Conservation (phyloP, 2,329 filamentous ascomycete genomes). For the Phialocephala sp. region DNA sequence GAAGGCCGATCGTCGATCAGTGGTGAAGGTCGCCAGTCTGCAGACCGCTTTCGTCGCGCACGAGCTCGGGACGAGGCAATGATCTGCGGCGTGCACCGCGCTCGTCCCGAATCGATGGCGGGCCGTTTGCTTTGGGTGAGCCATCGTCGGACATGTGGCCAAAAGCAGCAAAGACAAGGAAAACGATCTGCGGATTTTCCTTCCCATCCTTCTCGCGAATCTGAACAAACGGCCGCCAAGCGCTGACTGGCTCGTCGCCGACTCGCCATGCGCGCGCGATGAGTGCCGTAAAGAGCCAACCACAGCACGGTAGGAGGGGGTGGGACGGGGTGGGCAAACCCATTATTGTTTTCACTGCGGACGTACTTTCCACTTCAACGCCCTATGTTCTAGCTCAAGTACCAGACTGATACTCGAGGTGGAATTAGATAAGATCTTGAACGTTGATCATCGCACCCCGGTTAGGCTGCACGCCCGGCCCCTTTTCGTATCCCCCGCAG, state of each 20-base stretch:
- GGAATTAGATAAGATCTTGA: neutral
- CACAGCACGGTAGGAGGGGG: neutral
- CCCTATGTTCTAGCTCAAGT: neutral
- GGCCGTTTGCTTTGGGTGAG: constrained; percentile 4
- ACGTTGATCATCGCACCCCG: neutral
- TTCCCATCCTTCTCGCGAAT: constrained; percentile 12
- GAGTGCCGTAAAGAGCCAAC: neutral
- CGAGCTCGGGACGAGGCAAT: neutral
- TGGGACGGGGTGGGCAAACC: neutral
- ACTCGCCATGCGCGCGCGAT: neutral
- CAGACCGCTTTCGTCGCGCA: neutral
- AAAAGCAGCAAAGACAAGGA: constrained; percentile 1
- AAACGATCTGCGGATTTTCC: constrained; percentile 15
- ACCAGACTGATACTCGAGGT: constrained; percentile 3
- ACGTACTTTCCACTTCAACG: neutral
- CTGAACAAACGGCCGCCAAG: constrained; percentile 11
- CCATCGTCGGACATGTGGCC: constrained; percentile 1
- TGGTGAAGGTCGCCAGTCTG: neutral
- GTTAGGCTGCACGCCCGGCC: neutral
- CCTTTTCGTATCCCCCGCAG: neutral
- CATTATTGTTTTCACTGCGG: neutral
- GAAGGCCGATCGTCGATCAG: too few relatives aligned
- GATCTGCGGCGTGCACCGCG: neutral
- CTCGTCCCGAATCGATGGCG: constrained; percentile 1
- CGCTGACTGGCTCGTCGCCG: neutral